Evolutionary conservation across 257 asterid species (phyloP).

Genomic region (Cynanchum wilfordii): DNA sequence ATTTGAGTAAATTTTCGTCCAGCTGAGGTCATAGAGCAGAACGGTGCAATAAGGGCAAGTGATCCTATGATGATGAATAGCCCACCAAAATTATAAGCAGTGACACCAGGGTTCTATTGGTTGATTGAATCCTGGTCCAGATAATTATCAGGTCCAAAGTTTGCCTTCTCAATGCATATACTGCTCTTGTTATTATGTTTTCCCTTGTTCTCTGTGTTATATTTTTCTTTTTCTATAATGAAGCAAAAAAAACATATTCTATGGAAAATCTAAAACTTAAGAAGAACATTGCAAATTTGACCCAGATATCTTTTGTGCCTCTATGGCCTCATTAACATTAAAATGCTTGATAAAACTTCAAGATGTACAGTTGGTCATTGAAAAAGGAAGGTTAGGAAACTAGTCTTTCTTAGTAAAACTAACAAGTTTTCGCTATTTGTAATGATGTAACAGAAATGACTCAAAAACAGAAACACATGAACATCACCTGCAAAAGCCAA

Average conservation of each 20-base stretch:
- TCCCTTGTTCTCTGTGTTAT: too few relatives aligned
- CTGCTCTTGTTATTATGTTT: too few relatives aligned
- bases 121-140: constrained; percentile 37
- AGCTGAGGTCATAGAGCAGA: constrained; percentile 34
- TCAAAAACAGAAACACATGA: background rate
- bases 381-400: background rate
- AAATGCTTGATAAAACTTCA: background rate
- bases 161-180: constrained; percentile 25
- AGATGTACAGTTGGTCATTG: background rate
- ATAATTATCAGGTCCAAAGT: constrained; percentile 42
- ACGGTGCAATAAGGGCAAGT: constrained; percentile 29
- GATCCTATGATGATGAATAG: constrained; percentile 49
- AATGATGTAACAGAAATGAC: background rate
- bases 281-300: background rate
- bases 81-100: constrained; percentile 44
- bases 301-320: background rate
- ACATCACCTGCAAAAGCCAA: constrained; percentile 34
- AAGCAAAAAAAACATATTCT: background rate
- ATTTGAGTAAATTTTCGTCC: constrained; percentile 19
- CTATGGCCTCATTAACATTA: background rate
- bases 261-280: background rate
- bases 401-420: too few relatives aligned
- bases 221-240: too few relatives aligned
- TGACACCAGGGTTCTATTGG: constrained; percentile 37
- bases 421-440: background rate